Evolutionary conservation across 1,284 basidiomycete species (phyloP).

Genomic region (Ceratorhiza oryzae-sativae): DNA sequence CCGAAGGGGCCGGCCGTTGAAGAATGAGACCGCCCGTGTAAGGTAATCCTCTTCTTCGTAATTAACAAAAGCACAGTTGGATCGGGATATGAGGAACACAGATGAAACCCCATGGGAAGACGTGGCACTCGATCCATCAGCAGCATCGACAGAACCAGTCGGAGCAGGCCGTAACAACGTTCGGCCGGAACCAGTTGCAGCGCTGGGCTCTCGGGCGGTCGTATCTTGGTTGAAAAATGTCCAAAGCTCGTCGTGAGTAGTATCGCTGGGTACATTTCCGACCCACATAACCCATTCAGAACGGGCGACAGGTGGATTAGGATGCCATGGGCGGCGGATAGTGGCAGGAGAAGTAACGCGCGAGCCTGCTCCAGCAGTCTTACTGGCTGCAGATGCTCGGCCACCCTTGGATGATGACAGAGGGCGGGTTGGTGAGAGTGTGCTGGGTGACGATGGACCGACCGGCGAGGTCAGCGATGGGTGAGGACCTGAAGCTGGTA

Average conservation of each 20-base stretch:
- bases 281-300: slow-evolving; percentile 98
- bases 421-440: slow-evolving; percentile 20
- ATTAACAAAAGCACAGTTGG: slow-evolving; percentile 94
- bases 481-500: not conserved
- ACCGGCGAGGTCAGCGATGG: not conserved
- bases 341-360: slow-evolving; percentile 34
- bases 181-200: slow-evolving; percentile 5
- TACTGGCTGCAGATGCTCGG: slow-evolving; percentile 21
- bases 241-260: slow-evolving; percentile 88
- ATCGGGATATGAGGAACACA: slow-evolving; percentile 91
- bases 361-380: slow-evolving; percentile 11
- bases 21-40: slow-evolving; percentile 70
- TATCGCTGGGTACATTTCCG: slow-evolving; percentile 86
- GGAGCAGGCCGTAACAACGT: not conserved
- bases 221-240: slow-evolving; percentile 66
- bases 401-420: slow-evolving; percentile 30
- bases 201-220: slow-evolving; percentile 30
- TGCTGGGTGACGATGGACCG: not conserved
- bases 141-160: not conserved
- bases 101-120: slow-evolving; percentile 70
- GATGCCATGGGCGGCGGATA: slow-evolving; percentile 43
- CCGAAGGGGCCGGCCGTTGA: slow-evolving; percentile 73
- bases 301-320: slow-evolving; percentile 60
- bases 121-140: slow-evolving; percentile 1
- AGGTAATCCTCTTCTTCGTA: slow-evolving; percentile 73